Evolutionary conservation across 164 flowering plant species (phyloP), one percentile per base, ranked within the genome.

Genomic region (Aristolochia californica): DNA sequence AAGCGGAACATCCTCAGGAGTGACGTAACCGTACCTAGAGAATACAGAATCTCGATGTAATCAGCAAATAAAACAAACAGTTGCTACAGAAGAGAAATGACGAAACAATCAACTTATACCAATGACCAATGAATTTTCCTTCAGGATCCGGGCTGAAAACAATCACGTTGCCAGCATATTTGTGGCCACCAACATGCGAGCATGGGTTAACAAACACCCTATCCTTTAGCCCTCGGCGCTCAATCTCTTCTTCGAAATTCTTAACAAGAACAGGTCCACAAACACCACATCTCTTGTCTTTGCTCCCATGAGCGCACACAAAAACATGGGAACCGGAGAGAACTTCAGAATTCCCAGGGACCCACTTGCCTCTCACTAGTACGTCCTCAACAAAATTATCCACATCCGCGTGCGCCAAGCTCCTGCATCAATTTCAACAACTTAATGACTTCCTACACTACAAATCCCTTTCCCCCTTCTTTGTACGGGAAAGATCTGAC

Each of bases 141-240:
- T 74, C 83, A 2, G 73, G 52, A 72, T 75, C 74, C 11, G 80
- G 77, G 62, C 83, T 76, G 68, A 67, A 93, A 56, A 85, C 69
- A 17, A 93, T 84, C 72, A 85, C 60, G 59, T 93, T 93, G 25
- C 99, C 99, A 60, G 99, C 99, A 79, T 89, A 93, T 67, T 87
- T 93, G 68, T 93, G 99, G 0, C 96, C 96, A 5, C 99, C 99
- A 61, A 87, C 53, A 51, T 93, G 99, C 23, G 99, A 93, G 69
- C 97, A 89, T 20, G 95, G 78, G 28, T 67, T 76, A 28, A 87
- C 90, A 77, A 70, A 74, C 13, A 89, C 76, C 61, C 81, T 70
- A 71, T 75, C 74, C 28, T 68, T 72, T 64, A 87, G 62, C 24
- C 79, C 85, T 43, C 80, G 80, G 43, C 58, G 57, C 57, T 63